Conservation (phyloP, 768 basidiomycete genomes). For the Lanmaoa rubissima region DNA sequence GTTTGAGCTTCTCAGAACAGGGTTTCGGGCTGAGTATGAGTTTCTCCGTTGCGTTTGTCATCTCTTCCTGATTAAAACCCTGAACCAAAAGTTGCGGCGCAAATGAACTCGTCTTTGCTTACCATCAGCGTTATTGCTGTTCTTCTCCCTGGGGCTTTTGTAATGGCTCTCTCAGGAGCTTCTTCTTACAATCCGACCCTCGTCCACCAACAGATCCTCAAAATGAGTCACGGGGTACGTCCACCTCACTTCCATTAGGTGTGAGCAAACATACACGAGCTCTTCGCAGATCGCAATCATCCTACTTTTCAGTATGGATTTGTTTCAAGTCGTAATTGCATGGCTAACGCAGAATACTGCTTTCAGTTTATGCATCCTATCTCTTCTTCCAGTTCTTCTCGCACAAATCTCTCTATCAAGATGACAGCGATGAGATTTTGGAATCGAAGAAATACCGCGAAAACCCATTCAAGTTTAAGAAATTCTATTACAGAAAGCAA, state of each 20-base stretch:
- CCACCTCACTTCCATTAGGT: background rate
- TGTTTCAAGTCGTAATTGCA: background rate
- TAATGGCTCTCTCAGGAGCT: constrained; percentile 47
- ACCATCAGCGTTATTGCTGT: constrained; percentile 77
- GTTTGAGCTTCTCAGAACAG: constrained; percentile 73
- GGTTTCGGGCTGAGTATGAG: constrained; percentile 67
- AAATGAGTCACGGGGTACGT: constrained; percentile 76
- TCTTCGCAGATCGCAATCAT: constrained; percentile 63
- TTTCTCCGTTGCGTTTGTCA: background rate
- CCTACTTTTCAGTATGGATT: constrained; percentile 62
- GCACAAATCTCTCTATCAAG: constrained; percentile 67
- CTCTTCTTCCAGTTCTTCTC: constrained; percentile 80
- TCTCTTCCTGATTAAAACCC: background rate
- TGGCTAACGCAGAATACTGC: background rate
- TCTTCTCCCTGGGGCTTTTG: constrained; percentile 73
- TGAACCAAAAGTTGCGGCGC: constrained; percentile 53
- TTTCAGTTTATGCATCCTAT: constrained; percentile 67
- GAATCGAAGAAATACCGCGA: constrained; percentile 42
- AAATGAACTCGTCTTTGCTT: constrained; percentile 71
- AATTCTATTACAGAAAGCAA: constrained; percentile 15
- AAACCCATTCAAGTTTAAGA: constrained; percentile 35
- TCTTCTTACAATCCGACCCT: constrained; percentile 18
- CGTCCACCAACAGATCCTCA: constrained; percentile 49
- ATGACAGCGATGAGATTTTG: constrained; percentile 37
- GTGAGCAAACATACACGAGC: constrained; percentile 2